Evolutionary conservation across 352 stramenopile genomes (phyloP).

Genomic region (Plasmopara viticola): DNA sequence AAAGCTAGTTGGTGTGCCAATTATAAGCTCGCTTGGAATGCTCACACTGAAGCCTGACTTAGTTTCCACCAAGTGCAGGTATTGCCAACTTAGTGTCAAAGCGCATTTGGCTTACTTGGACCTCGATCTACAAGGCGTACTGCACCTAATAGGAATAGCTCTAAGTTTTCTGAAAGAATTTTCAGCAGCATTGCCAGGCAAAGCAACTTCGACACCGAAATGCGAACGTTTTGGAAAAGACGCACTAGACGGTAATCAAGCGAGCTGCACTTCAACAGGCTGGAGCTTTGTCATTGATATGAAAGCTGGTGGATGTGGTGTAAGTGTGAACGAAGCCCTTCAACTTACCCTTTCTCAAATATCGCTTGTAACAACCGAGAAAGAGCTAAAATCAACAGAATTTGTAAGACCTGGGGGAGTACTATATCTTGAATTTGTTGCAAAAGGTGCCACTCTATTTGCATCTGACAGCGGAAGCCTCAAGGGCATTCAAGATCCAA

Average conservation of each 20-base stretch:
- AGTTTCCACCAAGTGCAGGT: slow-evolving; percentile 7
- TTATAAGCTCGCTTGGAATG: slow-evolving; percentile 15
- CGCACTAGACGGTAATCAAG: background rate
- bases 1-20: slow-evolving; percentile 13
- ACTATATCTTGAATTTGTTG: slow-evolving; percentile 13
- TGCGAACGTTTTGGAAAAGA: background rate
- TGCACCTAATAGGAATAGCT: slow-evolving; percentile 7
- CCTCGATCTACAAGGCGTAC: slow-evolving; percentile 16
- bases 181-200: slow-evolving; percentile 3
- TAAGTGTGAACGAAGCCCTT: slow-evolving; percentile 29
- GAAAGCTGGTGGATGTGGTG: slow-evolving; percentile 17
- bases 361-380: slow-evolving; percentile 20
- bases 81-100: slow-evolving; percentile 17
- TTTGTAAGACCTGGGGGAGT: slow-evolving; percentile 12
- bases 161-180: slow-evolving; percentile 14
- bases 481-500: slow-evolving; percentile 12
- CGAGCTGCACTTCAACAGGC: slow-evolving; percentile 10
- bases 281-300: slow-evolving; percentile 26
- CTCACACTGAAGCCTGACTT: slow-evolving; percentile 19
- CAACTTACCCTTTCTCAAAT: slow-evolving; percentile 18
- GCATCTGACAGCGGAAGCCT: slow-evolving; percentile 18
- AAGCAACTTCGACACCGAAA: slow-evolving; percentile 1
- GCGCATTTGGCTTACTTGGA: slow-evolving; percentile 12
- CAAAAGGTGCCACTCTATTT: slow-evolving; percentile 12
- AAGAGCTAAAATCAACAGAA: slow-evolving; percentile 1